These are phyloP conservation scores for Metarhizium brunneum DNA, from an alignment of 2,329 filamentous ascomycete genomes.

Conservation along the genomic window DNA sequence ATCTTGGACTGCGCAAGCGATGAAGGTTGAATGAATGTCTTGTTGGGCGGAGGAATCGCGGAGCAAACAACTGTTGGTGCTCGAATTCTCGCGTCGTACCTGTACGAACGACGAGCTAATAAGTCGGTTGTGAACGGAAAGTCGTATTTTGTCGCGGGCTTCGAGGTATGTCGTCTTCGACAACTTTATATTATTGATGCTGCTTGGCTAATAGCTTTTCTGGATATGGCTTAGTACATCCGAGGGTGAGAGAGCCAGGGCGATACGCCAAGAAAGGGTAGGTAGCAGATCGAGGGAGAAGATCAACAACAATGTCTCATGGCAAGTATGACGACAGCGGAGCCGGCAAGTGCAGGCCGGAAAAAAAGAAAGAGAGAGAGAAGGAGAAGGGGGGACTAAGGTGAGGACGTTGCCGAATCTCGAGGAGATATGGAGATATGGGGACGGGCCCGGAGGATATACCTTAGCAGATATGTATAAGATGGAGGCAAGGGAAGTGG, in stretches of 20 bases:
- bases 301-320: neutral
- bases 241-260: neutral
- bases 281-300: neutral
- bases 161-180: neutral
- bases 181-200: neutral
- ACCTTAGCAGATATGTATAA: too few relatives aligned
- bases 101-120: neutral
- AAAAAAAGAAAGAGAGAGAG: neutral
- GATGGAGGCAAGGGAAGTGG: too few relatives aligned
- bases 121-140: neutral
- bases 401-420: too few relatives aligned
- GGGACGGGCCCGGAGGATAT: too few relatives aligned
- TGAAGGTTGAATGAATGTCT: neutral
- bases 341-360: neutral
- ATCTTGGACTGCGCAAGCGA: neutral
- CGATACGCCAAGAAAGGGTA: neutral
- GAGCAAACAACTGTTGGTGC: neutral
- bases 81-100: neutral
- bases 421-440: too few relatives aligned
- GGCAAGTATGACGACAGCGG: neutral
- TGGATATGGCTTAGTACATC: neutral
- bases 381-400: neutral
- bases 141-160: neutral
- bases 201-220: neutral
- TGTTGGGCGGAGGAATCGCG: neutral